Base-by-base conservation (phyloP, 352 stramenopile species). In the Pythium coloratum region DNA sequence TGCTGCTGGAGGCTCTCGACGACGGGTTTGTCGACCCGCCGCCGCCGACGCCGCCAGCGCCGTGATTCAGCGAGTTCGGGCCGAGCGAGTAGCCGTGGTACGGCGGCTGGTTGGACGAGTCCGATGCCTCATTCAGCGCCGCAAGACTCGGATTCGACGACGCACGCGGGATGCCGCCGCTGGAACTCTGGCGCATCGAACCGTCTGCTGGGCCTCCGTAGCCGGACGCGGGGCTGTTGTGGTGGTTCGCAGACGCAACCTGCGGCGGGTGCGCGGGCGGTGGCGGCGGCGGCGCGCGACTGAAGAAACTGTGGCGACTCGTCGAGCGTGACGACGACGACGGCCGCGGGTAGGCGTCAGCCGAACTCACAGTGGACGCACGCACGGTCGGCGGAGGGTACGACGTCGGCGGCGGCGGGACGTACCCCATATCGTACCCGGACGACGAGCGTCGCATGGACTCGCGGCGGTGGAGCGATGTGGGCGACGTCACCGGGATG, bases 401-500 rank as follows among this genome's bases (percentile, higher is more conserved):
- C 56, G 55, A 56, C 26, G 54, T 26, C 40, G 68, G 61, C 32
- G 77, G 62, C 38, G 75, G 59, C 56, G 59, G 59, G 3, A 79
- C 67, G 55, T 75, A 73, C n/a, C 79, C 71, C 16, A 75, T 69
- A 9, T 78, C 88, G 24, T 78, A 71, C 30, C 77, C 75, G 33
- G 84, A 94, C 56, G 79, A 92, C 50, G 84, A 92, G 40, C 81
- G 86, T 20, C 82, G 86, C 62, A 94, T 81, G 18, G 86, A 94
- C 70, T 92, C 84, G 68, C 86, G 84, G 67, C 84, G 74, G 44
- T 82, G 78, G 51, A 91, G 91, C 53, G 84, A 92, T 54, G 84
- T 92, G 55, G 86, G 86, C 53, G 86, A 94, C 65, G 86, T 94
- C 66, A 94, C 86, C n/a, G 78, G 66, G 63, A 94, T 90, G 62